Percentiles rank a stretch among this genome's conserved stretches.
phyloP scores from a whole-genome alignment of 1,284 basidiomycete genomes.

The Phaffia rhodozyma region DNA sequence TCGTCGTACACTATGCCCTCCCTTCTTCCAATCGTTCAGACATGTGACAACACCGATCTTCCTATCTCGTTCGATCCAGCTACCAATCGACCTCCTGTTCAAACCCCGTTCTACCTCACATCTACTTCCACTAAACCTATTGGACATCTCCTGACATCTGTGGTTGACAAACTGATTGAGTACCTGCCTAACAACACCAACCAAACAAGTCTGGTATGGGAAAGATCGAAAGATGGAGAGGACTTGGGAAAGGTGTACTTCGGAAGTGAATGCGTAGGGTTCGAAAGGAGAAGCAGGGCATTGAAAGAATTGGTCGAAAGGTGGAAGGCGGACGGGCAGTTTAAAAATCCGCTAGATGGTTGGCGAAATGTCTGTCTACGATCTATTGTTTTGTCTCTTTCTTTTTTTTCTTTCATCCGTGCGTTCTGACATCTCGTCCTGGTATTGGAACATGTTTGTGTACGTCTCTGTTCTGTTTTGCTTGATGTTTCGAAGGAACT shows the following conservation, averaged over 20 bases:
- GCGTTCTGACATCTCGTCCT: no score
- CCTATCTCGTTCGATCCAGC: neutral
- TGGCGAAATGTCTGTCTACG: constrained; percentile 2
- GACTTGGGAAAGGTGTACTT: no score
- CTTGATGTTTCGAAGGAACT: neutral
- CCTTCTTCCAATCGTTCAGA: constrained; percentile 10
- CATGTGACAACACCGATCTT: constrained; percentile 8
- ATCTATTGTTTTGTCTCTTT: no score
- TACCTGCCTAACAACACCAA: neutral
- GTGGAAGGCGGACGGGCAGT: neutral
- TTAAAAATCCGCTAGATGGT: constrained; percentile 10
- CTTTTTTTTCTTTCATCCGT: no score
- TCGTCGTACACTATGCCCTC: neutral
- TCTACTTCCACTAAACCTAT: constrained; percentile 7
- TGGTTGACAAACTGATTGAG: neutral
- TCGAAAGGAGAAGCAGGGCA: neutral
- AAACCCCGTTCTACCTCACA: constrained; percentile 8
- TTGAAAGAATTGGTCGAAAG: constrained; percentile 1
- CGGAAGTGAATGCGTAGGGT: neutral
- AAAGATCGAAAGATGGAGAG: no score
- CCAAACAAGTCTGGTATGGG: no score
- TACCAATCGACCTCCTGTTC: neutral
- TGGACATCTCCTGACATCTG: constrained; percentile 2
- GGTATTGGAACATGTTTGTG: no score
- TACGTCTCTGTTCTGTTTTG: no score